A percentile compares a stretch with the other conserved stretches of the same genome.
These are phyloP conservation scores for Avena sativa DNA, from an alignment of 176 grass and related monocot species.

Conservation along the genomic window DNA sequence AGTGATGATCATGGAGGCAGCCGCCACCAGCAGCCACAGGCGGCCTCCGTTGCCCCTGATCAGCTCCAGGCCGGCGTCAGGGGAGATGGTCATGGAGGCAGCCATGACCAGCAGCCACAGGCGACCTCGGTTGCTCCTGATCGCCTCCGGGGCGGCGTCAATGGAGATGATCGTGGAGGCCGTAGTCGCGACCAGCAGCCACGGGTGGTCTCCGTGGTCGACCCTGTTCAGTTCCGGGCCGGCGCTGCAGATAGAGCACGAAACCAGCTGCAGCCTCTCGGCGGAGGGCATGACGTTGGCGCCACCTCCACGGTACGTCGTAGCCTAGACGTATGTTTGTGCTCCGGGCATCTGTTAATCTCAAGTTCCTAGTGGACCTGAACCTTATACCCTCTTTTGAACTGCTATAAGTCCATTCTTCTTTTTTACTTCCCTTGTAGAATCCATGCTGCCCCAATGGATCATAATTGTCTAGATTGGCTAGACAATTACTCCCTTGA, in stretches of 20 bases:
- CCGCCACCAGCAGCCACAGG: neutral
- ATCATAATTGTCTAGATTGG: too few relatives aligned
- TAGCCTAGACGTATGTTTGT: neutral
- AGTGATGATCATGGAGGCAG: constrained; percentile 5
- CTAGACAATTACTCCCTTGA: too few relatives aligned
- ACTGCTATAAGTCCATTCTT: too few relatives aligned
- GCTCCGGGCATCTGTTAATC: neutral
- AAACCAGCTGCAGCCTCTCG: neutral
- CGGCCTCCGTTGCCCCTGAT: neutral
- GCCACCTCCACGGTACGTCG: neutral
- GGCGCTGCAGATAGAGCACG: neutral
- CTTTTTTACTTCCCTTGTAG: too few relatives aligned
- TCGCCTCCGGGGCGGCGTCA: neutral
- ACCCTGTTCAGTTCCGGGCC: constrained; percentile 1
- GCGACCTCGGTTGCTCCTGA: neutral
- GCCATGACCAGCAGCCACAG: neutral
- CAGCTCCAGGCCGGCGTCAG: neutral
- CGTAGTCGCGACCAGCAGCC: neutral
- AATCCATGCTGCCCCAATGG: too few relatives aligned
- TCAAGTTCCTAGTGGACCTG: neutral
- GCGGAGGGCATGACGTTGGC: neutral
- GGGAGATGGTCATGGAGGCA: neutral
- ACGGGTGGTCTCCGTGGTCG: neutral
- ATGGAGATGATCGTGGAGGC: neutral
- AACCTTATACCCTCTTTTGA: too few relatives aligned